Base-by-base conservation (phyloP, 1,139 yeast genomes). In the Suhomyces chickasaworum region DNA sequence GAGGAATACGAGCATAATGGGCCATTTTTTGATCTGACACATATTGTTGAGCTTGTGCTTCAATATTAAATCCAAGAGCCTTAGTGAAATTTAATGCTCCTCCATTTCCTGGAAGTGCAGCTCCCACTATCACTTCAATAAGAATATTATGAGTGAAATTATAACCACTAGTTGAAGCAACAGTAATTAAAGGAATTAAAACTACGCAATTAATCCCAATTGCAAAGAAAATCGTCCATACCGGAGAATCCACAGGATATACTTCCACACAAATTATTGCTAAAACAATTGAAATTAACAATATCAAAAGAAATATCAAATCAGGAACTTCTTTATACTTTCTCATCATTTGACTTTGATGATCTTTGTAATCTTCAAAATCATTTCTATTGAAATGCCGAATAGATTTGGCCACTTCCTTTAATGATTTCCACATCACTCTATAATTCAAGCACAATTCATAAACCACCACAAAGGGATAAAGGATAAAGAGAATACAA, bases 11-110 rank as follows among this genome's bases (percentile, higher is more conserved):
- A 17, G 68, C 45, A 52, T 69, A 69, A 48, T 69, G 74, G 0
- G 65, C 73, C 50, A 66, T 52, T 42, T 69, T 69, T 49, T 68
- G 73, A 49, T 68, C 73, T 2, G 69, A 58, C 23, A 68, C 64
- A 49, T 69, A 69, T 50, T 67, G 67, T 44, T 68, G 62, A 3
- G 73, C 73, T 46, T 69, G 73, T 16, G 63, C 59, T 46, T 68
- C 73, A 35, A 69, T 56, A 40, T 59, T 58, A 45, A 52, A 56
- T 9, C 61, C 63, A 45, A 55, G 50, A n/a, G 61, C 61, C 46
- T 59, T 58, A 44, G 58, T 50, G 41, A 53, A 56, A 45, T 46
- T 57, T 51, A 59, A 51, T 0, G 61, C 63, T 41, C 54, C 45
- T 7, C 59, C 59, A 39, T 58, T 57, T n/a, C 61, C 61, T 15